Conservation (phyloP, 1,284 basidiomycete genomes). For the Anthracocystis panici-leucophaei region DNA sequence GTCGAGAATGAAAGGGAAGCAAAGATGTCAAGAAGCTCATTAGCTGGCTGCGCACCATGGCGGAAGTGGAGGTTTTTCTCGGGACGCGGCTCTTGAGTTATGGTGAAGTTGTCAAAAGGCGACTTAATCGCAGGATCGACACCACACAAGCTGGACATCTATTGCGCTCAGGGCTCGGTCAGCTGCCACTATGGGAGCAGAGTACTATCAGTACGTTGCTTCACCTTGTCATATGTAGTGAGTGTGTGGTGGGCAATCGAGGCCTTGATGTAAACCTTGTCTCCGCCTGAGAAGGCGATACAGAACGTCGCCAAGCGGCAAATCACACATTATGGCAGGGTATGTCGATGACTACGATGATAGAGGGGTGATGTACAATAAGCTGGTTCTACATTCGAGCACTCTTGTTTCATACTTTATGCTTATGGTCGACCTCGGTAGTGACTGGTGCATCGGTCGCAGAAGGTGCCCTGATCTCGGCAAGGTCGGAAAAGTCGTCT, state of each 20-base stretch:
- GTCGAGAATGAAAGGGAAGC: background rate
- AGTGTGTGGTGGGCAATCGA: background rate
- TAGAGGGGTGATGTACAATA: background rate
- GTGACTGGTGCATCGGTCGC: slow-evolving; percentile 31
- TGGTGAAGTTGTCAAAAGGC: background rate
- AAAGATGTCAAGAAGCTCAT: slow-evolving; percentile 1
- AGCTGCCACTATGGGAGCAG: background rate
- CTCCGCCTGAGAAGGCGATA: background rate
- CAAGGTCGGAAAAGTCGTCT: slow-evolving; percentile 63
- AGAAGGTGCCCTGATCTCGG: slow-evolving; percentile 48
- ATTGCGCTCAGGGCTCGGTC: background rate
- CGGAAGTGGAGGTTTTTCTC: slow-evolving; percentile 28
- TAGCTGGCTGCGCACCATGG: slow-evolving; percentile 1
- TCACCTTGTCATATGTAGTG: too few species aligned
- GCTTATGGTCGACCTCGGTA: slow-evolving; percentile 43
- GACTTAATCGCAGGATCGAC: background rate
- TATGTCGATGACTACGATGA: background rate
- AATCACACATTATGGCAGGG: background rate
- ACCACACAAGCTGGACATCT: background rate
- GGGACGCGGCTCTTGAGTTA: slow-evolving; percentile 6
- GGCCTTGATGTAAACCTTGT: background rate
- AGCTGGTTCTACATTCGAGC: background rate
- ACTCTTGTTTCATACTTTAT: slow-evolving; percentile 27
- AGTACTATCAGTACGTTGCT: too few species aligned
- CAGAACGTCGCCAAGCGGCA: background rate